phyloP scores from a whole-genome alignment of 768 basidiomycete species.

The Epithele typhae region DNA sequence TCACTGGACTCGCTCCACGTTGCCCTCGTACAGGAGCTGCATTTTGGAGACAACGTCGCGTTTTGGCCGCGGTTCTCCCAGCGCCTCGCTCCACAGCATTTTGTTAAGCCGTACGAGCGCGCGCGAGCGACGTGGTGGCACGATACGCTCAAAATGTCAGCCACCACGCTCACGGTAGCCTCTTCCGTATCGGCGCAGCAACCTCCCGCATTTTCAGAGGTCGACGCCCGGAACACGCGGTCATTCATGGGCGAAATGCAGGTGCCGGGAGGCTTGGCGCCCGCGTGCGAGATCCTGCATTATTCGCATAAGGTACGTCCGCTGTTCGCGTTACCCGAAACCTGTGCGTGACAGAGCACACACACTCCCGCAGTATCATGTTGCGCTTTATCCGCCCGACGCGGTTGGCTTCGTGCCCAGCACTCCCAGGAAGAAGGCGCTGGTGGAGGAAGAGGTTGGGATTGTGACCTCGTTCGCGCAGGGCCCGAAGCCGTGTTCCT shows the following conservation, averaged over 20 bases:
- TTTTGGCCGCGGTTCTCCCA: constrained; percentile 3
- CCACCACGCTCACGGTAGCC: not conserved
- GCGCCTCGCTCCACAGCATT: not conserved
- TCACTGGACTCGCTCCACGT: constrained; percentile 4
- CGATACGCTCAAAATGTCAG: too few species aligned
- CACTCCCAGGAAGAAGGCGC: not conserved
- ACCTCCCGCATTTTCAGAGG: too few species aligned
- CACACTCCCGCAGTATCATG: constrained; percentile 11
- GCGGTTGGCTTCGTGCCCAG: constrained; percentile 16
- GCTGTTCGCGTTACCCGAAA: not conserved
- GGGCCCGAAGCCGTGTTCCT: constrained; percentile 8
- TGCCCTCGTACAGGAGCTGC: constrained; percentile 13
- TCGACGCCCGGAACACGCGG: not conserved
- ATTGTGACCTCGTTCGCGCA: constrained; percentile 18
- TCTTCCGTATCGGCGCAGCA: too few species aligned
- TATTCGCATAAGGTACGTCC: constrained; percentile 13
- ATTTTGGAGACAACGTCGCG: constrained; percentile 3
- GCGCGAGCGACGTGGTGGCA: constrained; percentile 15
- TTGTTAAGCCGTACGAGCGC: constrained; percentile 6
- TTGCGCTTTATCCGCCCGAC: constrained; percentile 12
- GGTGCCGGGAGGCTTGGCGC: constrained; percentile 13
- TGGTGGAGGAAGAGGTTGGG: constrained; percentile 11
- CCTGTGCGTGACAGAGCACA: too few species aligned
- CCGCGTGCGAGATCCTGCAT: constrained; percentile 16
- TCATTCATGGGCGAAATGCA: constrained; percentile 16